These are phyloP conservation scores for Diatrype stigma DNA, from an alignment of 2,329 filamentous ascomycete species.

Conservation along the genomic window DNA sequence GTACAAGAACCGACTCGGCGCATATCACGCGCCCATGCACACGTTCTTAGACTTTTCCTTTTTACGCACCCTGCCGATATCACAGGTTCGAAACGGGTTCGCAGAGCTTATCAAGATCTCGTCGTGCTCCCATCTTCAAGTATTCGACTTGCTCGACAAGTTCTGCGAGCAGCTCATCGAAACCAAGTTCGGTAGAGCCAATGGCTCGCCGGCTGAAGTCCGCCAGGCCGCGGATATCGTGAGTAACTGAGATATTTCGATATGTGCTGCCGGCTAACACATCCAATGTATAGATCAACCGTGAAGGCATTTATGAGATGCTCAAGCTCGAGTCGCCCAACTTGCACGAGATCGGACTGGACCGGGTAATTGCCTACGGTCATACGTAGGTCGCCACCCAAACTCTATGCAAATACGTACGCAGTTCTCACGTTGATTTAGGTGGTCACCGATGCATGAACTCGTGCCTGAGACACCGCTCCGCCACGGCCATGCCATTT, in stretches of 20 bases:
- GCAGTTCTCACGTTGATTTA: constrained; percentile 19
- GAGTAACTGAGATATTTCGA: constrained; percentile 1
- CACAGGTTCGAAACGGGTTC: constrained; percentile 69
- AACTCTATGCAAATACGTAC: not conserved
- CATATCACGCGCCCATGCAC: constrained; percentile 67
- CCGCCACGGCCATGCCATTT: constrained; percentile 70
- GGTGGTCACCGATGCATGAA: constrained; percentile 69
- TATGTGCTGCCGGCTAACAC: not conserved
- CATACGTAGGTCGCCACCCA: constrained; percentile 52
- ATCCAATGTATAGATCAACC: constrained; percentile 52
- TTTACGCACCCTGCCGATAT: constrained; percentile 61
- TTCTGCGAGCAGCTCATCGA: constrained; percentile 65
- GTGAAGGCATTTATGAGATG: constrained; percentile 69
- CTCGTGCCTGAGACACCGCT: constrained; percentile 64
- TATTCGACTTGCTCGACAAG: constrained; percentile 64
- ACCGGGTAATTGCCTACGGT: constrained; percentile 69
- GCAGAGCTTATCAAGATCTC: constrained; percentile 75
- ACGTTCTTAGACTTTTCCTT: constrained; percentile 73
- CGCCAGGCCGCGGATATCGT: constrained; percentile 53
- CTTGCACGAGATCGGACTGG: constrained; percentile 67
- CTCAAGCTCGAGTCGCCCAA: constrained; percentile 70
- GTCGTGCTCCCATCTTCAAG: constrained; percentile 61
- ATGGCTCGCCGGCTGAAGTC: constrained; percentile 52
- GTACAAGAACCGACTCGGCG: constrained; percentile 71
- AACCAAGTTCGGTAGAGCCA: constrained; percentile 59